Percentiles rank a stretch among this genome's conserved stretches.
Evolutionary conservation across 1,284 basidiomycete species (phyloP).

Genomic region (Cutaneotrichosporon cutaneum): DNA sequence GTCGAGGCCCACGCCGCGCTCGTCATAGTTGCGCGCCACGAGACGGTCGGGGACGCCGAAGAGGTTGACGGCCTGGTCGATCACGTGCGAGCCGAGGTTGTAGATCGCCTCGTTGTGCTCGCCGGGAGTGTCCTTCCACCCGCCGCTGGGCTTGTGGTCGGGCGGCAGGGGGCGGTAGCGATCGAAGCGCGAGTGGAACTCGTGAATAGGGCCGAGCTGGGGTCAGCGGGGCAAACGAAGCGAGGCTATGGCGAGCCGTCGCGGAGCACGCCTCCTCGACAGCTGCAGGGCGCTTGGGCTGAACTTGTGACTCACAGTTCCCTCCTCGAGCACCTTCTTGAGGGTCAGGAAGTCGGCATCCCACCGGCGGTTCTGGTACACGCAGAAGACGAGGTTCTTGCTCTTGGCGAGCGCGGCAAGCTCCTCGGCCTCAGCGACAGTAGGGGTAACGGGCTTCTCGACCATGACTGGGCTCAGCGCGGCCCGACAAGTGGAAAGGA

Average conservation of each 20-base stretch:
- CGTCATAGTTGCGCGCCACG: conserved; percentile 44
- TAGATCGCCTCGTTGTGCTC: conserved; percentile 53
- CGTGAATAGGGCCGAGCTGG: conserved; percentile 40
- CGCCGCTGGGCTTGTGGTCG: conserved; percentile 56
- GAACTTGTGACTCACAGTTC: conserved; percentile 63
- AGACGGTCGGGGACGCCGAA: conserved; percentile 72
- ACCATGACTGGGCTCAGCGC: conserved; percentile 57
- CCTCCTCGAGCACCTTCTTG: conserved; percentile 60
- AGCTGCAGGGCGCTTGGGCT: no score
- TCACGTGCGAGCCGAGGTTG: conserved; percentile 57
- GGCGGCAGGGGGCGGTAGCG: conserved; percentile 64
- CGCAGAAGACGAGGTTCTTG: conserved; percentile 65
- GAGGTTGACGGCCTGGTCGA: conserved; percentile 73
- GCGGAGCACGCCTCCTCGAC: no score
- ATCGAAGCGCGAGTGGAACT: conserved; percentile 61
- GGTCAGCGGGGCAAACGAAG: background rate
- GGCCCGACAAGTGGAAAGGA: no score
- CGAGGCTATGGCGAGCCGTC: background rate
- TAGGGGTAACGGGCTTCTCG: conserved; percentile 78
- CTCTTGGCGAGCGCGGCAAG: conserved; percentile 65
- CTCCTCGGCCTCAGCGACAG: conserved; percentile 64
- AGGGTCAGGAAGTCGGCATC: conserved; percentile 70
- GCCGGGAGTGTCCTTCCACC: conserved; percentile 55
- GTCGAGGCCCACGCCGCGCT: conserved; percentile 45
- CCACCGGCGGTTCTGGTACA: conserved; percentile 67